These are phyloP conservation scores for Candida coquimbonensis DNA, from an alignment of 805 yeast genomes.

Conservation along the genomic window DNA sequence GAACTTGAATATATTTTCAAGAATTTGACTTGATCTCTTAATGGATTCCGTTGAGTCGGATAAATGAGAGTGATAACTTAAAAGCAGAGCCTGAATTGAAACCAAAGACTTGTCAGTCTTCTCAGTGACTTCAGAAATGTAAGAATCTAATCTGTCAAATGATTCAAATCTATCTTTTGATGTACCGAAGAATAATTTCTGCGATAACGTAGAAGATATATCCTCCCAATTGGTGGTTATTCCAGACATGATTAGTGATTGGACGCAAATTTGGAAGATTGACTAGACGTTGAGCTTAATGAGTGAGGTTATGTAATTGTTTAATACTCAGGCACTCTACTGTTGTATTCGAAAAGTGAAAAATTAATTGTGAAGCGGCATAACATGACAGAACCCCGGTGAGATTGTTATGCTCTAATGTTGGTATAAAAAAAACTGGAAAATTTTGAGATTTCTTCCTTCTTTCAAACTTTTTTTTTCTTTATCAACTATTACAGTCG, in stretches of 20 bases:
- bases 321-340: not conserved
- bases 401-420: too few species aligned
- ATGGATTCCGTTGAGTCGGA: conserved; percentile 6
- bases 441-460: not conserved
- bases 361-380: conserved; percentile 2
- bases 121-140: not conserved
- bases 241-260: conserved; percentile 4
- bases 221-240: conserved; percentile 13
- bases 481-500: conserved; percentile 53
- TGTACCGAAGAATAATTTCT: conserved; percentile 16
- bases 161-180: conserved; percentile 13
- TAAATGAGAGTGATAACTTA: conserved; percentile 13
- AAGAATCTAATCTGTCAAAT: conserved; percentile 15
- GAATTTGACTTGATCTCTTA: conserved; percentile 7
- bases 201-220: conserved; percentile 15
- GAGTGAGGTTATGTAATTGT: not conserved
- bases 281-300: not conserved
- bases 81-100: conserved; percentile 13
- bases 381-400: not conserved
- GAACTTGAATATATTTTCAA: conserved; percentile 10
- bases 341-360: not conserved
- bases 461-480: conserved; percentile 15
- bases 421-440: too few species aligned
- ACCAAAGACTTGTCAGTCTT: conserved; percentile 12
- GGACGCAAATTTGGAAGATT: not conserved